Percentiles rank a stretch among this genome's conserved stretches.
phyloP scores from a whole-genome alignment of 2,329 filamentous ascomycete species.

The Huntiella decipiens region DNA sequence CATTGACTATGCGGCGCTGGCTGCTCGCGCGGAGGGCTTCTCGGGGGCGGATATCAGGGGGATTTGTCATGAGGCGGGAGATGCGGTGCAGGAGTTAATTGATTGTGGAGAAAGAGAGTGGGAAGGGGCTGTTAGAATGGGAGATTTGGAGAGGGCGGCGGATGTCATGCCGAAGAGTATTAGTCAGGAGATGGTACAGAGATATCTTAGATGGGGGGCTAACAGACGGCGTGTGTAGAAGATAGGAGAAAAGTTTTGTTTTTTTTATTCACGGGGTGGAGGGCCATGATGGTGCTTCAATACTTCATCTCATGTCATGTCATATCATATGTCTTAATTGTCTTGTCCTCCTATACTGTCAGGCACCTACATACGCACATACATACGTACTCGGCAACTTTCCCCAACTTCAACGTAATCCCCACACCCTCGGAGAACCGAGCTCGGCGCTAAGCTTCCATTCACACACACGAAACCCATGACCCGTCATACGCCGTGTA shows the following conservation, averaged over 20 bases:
- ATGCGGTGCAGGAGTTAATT: constrained; percentile 22
- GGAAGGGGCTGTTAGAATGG: constrained; percentile 8
- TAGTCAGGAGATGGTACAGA: constrained; percentile 5
- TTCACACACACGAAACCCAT: no score
- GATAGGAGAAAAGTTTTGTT: background rate
- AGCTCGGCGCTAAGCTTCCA: no score
- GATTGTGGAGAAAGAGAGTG: constrained; percentile 9
- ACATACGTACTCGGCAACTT: no score
- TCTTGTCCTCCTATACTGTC: no score
- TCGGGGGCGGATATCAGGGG: constrained; percentile 65
- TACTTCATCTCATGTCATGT: no score
- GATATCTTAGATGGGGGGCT: constrained; percentile 8
- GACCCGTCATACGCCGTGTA: no score
- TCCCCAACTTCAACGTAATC: no score
- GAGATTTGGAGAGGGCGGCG: constrained; percentile 5
- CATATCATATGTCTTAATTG: no score
- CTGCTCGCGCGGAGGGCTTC: constrained; percentile 50
- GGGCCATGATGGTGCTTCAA: background rate
- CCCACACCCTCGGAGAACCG: no score
- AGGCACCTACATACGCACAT: no score
- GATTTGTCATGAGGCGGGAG: constrained; percentile 28
- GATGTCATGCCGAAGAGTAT: constrained; percentile 9
- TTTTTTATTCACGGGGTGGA: background rate
- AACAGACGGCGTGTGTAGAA: constrained; percentile 6
- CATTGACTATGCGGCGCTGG: constrained; percentile 46